phyloP scores from a whole-genome alignment of 768 basidiomycete genomes.

The Mycena sanguinolenta region DNA sequence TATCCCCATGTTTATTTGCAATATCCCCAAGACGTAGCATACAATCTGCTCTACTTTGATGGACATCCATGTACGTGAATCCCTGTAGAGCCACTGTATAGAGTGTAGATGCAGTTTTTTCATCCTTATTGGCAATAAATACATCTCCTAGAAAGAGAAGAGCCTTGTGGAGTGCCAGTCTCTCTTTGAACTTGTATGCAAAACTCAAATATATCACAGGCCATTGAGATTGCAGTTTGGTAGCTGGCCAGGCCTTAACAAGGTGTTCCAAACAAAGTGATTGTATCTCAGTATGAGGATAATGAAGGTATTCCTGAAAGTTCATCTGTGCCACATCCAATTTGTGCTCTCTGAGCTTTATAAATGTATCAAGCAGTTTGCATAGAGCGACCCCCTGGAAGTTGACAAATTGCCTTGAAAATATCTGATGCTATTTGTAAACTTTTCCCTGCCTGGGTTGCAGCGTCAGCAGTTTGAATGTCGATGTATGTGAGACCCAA shows the following conservation, averaged over 20 bases:
- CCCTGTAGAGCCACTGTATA: not conserved
- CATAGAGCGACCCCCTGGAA: not conserved
- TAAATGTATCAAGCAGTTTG: too few species aligned
- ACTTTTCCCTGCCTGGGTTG: not conserved
- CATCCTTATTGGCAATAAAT: not conserved
- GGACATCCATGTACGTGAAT: too few species aligned
- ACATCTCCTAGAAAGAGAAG: not conserved
- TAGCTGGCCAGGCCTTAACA: not conserved
- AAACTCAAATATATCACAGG: not conserved
- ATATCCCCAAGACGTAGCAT: too few species aligned
- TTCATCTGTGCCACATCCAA: too few species aligned
- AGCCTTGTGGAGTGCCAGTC: not conserved
- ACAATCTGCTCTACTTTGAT: too few species aligned
- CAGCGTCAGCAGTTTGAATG: too few species aligned
- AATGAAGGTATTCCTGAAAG: not conserved
- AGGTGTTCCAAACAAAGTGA: not conserved
- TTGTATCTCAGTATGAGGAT: not conserved
- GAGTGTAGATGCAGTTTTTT: not conserved
- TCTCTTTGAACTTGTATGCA: too few species aligned
- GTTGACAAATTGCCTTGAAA: too few species aligned
- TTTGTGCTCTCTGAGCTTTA: too few species aligned
- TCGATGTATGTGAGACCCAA: not conserved
- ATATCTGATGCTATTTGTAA: not conserved
- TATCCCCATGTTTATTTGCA: too few species aligned
- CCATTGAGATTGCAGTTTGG: not conserved